Conservation (phyloP, 1,284 basidiomycete species). For the Tilletia horrida region DNA sequence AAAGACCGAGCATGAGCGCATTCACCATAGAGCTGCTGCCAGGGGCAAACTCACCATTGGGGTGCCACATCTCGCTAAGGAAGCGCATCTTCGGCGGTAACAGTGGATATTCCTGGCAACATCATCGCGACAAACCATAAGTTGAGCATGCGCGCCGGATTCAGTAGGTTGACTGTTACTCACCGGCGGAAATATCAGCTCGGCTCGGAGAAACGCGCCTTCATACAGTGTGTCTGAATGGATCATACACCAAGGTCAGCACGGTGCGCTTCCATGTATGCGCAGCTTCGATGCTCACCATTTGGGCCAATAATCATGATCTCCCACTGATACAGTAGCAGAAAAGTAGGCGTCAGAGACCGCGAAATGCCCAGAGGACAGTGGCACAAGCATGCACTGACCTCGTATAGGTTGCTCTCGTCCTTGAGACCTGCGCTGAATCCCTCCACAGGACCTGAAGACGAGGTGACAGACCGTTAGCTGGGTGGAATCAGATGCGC, state of each 20-base stretch:
- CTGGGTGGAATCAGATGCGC: background rate
- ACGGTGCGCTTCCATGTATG: no score
- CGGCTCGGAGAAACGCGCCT: slow-evolving; percentile 52
- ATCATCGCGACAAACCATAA: background rate
- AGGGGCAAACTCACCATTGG: slow-evolving; percentile 69
- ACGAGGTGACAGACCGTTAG: background rate
- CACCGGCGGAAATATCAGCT: slow-evolving; percentile 49
- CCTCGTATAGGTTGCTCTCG: slow-evolving; percentile 52
- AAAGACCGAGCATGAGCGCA: background rate
- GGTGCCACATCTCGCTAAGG: slow-evolving; percentile 96
- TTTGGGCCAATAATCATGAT: slow-evolving; percentile 55
- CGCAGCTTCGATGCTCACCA: slow-evolving; percentile 21
- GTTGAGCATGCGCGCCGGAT: no score
- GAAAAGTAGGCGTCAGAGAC: background rate
- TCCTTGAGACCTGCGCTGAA: slow-evolving; percentile 55
- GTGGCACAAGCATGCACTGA: slow-evolving; percentile 2
- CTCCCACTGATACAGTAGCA: slow-evolving; percentile 39
- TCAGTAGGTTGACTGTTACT: background rate
- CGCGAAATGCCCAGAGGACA: background rate
- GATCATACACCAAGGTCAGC: background rate
- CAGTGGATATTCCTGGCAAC: slow-evolving; percentile 67
- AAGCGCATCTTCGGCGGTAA: slow-evolving; percentile 94
- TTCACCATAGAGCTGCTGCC: background rate
- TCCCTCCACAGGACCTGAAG: slow-evolving; percentile 48
- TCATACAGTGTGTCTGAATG: slow-evolving; percentile 52